phyloP scores from a whole-genome alignment of 2,329 filamentous ascomycete species.

The Dryadomyces quercivorus region DNA sequence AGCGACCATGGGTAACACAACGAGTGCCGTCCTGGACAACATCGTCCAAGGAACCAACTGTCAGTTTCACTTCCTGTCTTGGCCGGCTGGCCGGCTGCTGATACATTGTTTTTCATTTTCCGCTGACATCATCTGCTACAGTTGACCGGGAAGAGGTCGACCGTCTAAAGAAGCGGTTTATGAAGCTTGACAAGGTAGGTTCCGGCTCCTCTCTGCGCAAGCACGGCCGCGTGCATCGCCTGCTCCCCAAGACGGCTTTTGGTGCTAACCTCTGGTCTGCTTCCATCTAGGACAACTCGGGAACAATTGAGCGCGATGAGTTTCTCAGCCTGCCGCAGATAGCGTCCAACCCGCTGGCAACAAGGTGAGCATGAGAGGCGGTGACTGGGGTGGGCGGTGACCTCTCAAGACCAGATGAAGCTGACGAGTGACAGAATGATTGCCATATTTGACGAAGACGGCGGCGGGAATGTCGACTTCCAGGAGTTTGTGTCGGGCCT shows the following conservation, averaged over 20 bases:
- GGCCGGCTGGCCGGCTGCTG: not conserved
- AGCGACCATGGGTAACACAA: conserved; percentile 52
- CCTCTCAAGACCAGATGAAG: no score
- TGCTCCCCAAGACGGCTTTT: no score
- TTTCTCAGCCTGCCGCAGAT: conserved; percentile 96
- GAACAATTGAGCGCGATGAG: conserved; percentile 96
- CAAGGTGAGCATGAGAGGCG: conserved; percentile 47
- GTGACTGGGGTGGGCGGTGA: not conserved
- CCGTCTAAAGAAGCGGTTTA: conserved; percentile 88
- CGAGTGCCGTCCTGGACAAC: conserved; percentile 73
- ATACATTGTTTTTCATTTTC: not conserved
- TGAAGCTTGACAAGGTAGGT: conserved; percentile 92
- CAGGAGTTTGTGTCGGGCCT: conserved; percentile 96
- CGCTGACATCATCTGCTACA: conserved; percentile 22
- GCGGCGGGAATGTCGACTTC: conserved; percentile 95
- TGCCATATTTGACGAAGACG: conserved; percentile 97
- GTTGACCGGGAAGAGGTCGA: conserved; percentile 97
- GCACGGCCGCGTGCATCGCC: not conserved
- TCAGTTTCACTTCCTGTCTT: conserved; percentile 25
- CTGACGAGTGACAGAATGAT: no score
- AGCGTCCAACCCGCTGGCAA: conserved; percentile 92
- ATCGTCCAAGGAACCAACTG: conserved; percentile 97
- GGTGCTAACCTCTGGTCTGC: no score
- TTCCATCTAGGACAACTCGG: conserved; percentile 70
- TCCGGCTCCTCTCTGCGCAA: not conserved